Evolutionary conservation across 2,329 filamentous ascomycete species (phyloP).

Genomic region (Ophiostoma australiae): DNA sequence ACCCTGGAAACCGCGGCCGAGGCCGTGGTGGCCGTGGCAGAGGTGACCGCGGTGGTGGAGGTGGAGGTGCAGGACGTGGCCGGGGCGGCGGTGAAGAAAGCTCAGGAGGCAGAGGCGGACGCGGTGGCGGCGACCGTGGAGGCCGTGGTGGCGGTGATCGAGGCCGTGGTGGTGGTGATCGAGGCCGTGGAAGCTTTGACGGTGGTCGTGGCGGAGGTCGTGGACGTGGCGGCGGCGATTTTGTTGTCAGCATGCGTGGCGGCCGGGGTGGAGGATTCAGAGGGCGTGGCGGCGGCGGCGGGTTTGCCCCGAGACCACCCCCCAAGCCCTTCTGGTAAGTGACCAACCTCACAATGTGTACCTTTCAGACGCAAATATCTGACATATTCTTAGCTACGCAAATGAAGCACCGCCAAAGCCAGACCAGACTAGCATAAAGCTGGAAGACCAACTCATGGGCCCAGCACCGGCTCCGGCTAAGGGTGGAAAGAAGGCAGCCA

Average conservation of each 20-base stretch:
- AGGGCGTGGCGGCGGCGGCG: constrained; percentile 18
- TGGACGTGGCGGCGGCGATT: constrained; percentile 25
- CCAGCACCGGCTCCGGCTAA: not conserved
- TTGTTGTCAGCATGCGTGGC: constrained; percentile 20
- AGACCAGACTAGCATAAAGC: constrained; percentile 31
- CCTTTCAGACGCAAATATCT: not conserved
- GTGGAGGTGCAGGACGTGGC: not conserved
- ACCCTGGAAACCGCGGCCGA: constrained; percentile 16
- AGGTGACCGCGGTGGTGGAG: constrained; percentile 8
- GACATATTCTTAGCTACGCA: constrained; percentile 18
- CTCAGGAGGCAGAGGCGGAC: not conserved
- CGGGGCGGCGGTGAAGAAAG: not conserved
- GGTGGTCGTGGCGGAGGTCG: constrained; percentile 25
- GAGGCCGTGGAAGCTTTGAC: constrained; percentile 22
- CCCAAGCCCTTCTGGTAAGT: constrained; percentile 19
- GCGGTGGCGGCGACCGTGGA: not conserved
- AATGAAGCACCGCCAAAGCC: constrained; percentile 26
- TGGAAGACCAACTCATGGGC: constrained; percentile 30
- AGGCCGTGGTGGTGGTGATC: constrained; percentile 20
- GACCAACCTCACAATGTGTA: not conserved
- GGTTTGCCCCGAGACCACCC: not conserved
- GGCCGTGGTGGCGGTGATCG: not conserved
- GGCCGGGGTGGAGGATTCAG: constrained; percentile 14
- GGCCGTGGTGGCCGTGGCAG: constrained; percentile 20
- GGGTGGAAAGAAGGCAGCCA: constrained; percentile 3